Evolutionary conservation across 805 yeast species (phyloP).

Genomic region (Wickerhamiella brachini): DNA sequence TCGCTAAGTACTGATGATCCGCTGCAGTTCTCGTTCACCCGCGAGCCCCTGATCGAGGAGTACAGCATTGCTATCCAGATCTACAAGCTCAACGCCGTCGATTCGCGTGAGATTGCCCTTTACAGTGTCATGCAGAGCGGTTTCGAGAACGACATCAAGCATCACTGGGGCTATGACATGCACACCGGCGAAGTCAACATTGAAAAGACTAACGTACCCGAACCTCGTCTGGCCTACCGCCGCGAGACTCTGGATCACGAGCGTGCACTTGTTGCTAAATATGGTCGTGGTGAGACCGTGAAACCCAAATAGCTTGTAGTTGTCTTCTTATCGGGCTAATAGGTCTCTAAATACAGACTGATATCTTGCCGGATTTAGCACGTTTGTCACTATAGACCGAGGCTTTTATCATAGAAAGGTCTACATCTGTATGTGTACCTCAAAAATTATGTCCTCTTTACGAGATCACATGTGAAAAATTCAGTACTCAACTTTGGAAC

Average conservation of each 20-base stretch:
- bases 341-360: too few species aligned
- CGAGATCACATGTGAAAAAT: background rate
- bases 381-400: too few species aligned
- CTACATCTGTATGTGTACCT: too few species aligned
- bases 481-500: too few species aligned
- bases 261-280: conserved; percentile 28
- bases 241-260: conserved; percentile 71
- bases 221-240: conserved; percentile 71
- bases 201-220: conserved; percentile 91
- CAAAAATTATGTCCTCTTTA: too few species aligned
- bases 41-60: conserved; percentile 95
- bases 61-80: conserved; percentile 97
- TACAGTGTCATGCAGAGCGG: conserved; percentile 92
- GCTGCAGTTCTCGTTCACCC: conserved; percentile 87
- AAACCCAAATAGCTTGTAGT: background rate
- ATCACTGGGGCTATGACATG: conserved; percentile 77
- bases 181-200: conserved; percentile 55
- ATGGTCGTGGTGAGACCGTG: conserved; percentile 12
- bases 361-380: too few species aligned
- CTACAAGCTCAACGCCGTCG: conserved; percentile 84
- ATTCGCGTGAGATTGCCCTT: conserved; percentile 91
- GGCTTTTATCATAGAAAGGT: too few species aligned
- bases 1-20: conserved; percentile 97
- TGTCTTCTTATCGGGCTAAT: too few species aligned
- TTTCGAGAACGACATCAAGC: conserved; percentile 73